Percentiles rank a stretch among this genome's conserved stretches.
These are phyloP conservation scores for Dalbergia cultrata DNA, from an alignment of 306 rosid genomes.

Conservation along the genomic window DNA sequence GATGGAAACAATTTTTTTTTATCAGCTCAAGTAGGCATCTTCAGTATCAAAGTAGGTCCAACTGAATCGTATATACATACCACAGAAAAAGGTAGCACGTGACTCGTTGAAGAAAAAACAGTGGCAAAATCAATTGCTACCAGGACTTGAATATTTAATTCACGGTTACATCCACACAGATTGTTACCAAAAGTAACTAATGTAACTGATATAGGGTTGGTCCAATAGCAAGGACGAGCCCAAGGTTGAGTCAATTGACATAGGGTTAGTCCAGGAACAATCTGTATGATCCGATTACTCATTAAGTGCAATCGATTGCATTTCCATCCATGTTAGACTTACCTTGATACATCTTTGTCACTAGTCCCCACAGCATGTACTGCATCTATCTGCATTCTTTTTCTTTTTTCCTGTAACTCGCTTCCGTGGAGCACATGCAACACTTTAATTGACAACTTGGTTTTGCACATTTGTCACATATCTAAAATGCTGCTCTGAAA, in stretches of 20 bases:
- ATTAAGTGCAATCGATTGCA: constrained; percentile 33
- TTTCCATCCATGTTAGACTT: constrained; percentile 30
- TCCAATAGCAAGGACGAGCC: not conserved
- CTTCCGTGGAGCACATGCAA: constrained; percentile 45
- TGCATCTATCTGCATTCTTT: not conserved
- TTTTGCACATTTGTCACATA: constrained; percentile 12
- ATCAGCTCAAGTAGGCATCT: not conserved
- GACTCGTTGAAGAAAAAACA: not conserved
- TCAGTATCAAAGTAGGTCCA: constrained; percentile 53
- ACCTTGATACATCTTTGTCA: constrained; percentile 45
- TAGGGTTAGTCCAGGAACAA: constrained; percentile 21
- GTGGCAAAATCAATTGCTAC: constrained; percentile 39
- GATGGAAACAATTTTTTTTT: not conserved
- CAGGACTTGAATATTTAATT: not conserved
- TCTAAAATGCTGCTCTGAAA: constrained; percentile 18
- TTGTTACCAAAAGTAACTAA: constrained; percentile 48
- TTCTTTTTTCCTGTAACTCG: not conserved
- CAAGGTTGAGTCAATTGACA: not conserved
- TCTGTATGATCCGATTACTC: constrained; percentile 3
- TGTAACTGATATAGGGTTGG: constrained; percentile 33
- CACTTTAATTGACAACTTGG: constrained; percentile 35
- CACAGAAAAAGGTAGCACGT: constrained; percentile 45
- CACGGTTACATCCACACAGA: not conserved
- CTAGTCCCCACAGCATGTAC: constrained; percentile 22
- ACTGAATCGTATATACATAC: constrained; percentile 50